A percentile compares a stretch with the other conserved stretches of the same genome.
Conservation (phyloP, 257 asterid species). For the Fraxinus anomala region DNA sequence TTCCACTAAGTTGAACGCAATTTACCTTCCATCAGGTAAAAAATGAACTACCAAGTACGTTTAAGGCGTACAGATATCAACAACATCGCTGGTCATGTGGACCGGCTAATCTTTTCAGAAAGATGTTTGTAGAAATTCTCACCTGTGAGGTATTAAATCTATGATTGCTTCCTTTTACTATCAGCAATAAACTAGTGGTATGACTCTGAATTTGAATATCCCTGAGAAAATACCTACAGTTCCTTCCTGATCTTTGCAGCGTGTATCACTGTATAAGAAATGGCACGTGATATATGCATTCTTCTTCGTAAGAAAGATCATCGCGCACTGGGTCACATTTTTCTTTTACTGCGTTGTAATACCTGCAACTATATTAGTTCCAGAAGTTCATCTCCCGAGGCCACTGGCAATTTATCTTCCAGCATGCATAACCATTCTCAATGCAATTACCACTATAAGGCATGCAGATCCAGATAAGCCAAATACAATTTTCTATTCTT, state of each 20-base stretch:
- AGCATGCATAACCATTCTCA: constrained; percentile 76
- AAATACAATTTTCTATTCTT: background rate
- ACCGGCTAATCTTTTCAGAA: constrained; percentile 54
- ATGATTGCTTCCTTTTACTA: background rate
- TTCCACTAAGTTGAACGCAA: constrained; percentile 22
- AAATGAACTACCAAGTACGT: constrained; percentile 55
- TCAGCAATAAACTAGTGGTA: constrained; percentile 1
- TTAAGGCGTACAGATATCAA: constrained; percentile 49
- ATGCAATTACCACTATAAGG: constrained; percentile 79
- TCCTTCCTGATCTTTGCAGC: constrained; percentile 47
- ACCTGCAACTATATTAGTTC: constrained; percentile 76
- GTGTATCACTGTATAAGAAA: constrained; percentile 63
- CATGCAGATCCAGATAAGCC: constrained; percentile 29
- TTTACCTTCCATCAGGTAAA: constrained; percentile 37
- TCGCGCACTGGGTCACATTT: constrained; percentile 91
- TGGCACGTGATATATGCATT: constrained; percentile 64
- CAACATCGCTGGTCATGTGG: constrained; percentile 63
- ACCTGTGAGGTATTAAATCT: constrained; percentile 35
- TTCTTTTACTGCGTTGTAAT: constrained; percentile 83
- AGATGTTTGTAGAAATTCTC: constrained; percentile 48
- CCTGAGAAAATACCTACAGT: constrained; percentile 4
- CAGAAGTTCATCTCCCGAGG: constrained; percentile 75
- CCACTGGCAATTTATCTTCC: constrained; percentile 87
- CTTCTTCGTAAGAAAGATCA: constrained; percentile 89
- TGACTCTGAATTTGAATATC: background rate